Base-by-base conservation (phyloP, 2,329 filamentous ascomycete species). In the Emmonsiellopsis sp. region DNA sequence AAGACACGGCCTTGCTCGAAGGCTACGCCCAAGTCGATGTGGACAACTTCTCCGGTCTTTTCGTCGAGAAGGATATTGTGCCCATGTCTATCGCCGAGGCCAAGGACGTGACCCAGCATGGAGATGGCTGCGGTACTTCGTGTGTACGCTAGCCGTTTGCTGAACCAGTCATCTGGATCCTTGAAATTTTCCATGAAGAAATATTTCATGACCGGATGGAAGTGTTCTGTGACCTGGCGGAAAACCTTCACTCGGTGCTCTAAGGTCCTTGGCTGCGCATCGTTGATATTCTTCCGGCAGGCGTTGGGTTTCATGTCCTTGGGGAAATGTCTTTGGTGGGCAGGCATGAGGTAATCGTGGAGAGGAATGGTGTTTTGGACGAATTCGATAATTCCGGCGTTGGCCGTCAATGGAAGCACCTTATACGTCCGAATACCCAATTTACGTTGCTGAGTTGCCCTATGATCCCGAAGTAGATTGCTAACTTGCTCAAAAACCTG, bases 401-500 rank as follows among this genome's bases (percentile, higher is more conserved):
- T 82, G 0, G 87, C 80, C 0, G 88, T 94, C 42, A 98, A 76
- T 0, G 93, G 93, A 2, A 98, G 76, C 6, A 99, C 93, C 70
- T 96, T 96, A 78, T 99, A 99, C 0, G 93, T 97, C 54, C 94
- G 81, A 64, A 99, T 94, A 7, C 86, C 88, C 9, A 99, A 77
- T 58, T 88, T 88, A 5, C 93, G 85, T 65, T 95, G 90, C 40
- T 90, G 86, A 2, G 93, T 96, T 10, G 85, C 81, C 53, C 88
- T 85, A 68, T 97, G 90, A 48, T 88, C 85, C 66, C 88, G 87
- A 31, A 99, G 76, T 21, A 98, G 81, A 50, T 88, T 87, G 54
- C 90, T 97, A 21, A 96, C 93, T 70, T 95, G 90, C 55, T 91
- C 88, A 67, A 98, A 99, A 1, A 98, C 93, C 71, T 99, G 93